phyloP scores from a whole-genome alignment of 306 rosid species.

The Ormosia semicastrata region DNA sequence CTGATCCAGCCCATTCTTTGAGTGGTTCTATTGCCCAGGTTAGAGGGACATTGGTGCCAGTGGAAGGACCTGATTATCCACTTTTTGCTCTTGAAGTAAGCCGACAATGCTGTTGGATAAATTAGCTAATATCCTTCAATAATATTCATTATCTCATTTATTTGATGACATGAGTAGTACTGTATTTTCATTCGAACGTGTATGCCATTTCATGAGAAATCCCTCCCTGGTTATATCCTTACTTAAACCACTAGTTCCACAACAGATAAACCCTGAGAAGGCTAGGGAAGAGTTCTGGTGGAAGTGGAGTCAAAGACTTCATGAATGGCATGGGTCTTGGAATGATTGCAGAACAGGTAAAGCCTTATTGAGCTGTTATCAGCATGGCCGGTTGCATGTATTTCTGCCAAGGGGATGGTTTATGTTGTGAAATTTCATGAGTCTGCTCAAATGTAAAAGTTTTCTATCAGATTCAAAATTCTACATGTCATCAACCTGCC shows the following conservation, averaged over 20 bases:
- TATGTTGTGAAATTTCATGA: neutral
- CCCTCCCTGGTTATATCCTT: slow-evolving; percentile 6
- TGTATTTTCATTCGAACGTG: slow-evolving; percentile 12
- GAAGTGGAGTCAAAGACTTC: slow-evolving; percentile 84
- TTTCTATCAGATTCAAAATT: neutral
- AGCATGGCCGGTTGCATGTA: neutral
- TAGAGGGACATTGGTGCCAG: slow-evolving; percentile 76
- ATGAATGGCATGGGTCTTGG: slow-evolving; percentile 99
- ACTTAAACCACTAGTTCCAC: slow-evolving; percentile 43
- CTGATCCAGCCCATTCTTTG: slow-evolving; percentile 97
- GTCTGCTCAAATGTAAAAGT: neutral
- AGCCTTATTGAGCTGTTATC: slow-evolving; percentile 15
- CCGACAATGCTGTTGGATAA: neutral
- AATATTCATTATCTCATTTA: neutral
- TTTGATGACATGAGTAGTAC: slow-evolving; percentile 14
- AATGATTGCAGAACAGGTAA: slow-evolving; percentile 88
- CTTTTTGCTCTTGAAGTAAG: slow-evolving; percentile 94
- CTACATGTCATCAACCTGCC: neutral
- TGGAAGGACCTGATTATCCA: slow-evolving; percentile 93
- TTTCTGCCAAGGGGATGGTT: neutral
- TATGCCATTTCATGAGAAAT: neutral
- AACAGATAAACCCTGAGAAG: slow-evolving; percentile 90
- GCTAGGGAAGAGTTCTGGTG: slow-evolving; percentile 95
- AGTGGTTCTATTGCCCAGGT: slow-evolving; percentile 99
- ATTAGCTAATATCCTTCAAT: neutral